These are phyloP conservation scores for Aspergillus alliaceus DNA, from an alignment of 2,329 filamentous ascomycete genomes.

Conservation along the genomic window DNA sequence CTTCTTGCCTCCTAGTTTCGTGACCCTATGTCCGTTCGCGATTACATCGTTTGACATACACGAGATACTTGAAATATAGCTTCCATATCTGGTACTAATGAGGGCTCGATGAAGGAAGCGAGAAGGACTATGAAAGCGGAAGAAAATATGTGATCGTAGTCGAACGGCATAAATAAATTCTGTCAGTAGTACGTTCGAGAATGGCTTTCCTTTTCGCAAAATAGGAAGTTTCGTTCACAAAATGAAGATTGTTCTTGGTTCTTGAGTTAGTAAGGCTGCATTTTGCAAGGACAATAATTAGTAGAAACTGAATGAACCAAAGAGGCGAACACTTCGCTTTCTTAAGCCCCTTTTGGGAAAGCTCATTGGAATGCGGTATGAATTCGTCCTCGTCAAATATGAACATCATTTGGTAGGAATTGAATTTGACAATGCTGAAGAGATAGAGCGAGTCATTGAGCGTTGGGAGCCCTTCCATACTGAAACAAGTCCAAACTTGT, in stretches of 20 bases:
- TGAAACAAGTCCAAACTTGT: neutral
- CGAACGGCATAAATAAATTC: conserved; percentile 1
- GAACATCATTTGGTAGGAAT: conserved; percentile 9
- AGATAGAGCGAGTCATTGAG: conserved; percentile 7
- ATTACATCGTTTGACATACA: neutral
- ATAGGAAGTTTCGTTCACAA: neutral
- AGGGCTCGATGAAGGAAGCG: neutral
- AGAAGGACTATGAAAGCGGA: neutral
- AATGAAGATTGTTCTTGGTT: neutral
- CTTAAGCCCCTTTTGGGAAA: conserved; percentile 8
- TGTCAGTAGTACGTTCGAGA: neutral
- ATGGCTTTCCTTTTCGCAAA: neutral
- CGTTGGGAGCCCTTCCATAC: conserved; percentile 7
- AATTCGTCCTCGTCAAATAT: conserved; percentile 11
- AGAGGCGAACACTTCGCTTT: conserved; percentile 3
- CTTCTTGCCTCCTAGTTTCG: neutral
- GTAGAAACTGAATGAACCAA: conserved; percentile 1
- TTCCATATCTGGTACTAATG: neutral
- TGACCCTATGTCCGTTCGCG: neutral
- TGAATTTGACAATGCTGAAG: conserved; percentile 6
- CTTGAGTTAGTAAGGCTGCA: neutral
- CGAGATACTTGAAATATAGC: neutral
- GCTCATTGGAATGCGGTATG: conserved; percentile 5
- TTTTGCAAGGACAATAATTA: conserved; percentile 4
- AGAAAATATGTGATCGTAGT: neutral